Evolutionary conservation across 139 green algal genomes (phyloP).

Genomic region (Chlamydomonas eustigma): DNA sequence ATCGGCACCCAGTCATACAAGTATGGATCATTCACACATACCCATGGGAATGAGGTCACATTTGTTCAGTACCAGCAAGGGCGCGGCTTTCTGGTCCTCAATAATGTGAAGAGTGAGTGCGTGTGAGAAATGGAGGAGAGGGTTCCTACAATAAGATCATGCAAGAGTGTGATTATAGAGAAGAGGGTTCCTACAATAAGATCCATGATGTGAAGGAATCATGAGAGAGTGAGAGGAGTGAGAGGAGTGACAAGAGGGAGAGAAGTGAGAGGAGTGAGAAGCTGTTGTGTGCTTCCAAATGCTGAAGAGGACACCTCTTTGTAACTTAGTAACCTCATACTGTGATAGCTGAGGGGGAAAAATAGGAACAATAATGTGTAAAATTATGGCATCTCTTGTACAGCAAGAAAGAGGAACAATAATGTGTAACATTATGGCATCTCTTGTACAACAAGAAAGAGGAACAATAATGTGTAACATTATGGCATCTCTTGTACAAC

Average conservation of each 20-base stretch:
- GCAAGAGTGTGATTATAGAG: neutral
- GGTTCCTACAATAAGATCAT: constrained; percentile 21
- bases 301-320: too few relatives aligned
- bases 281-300: too few relatives aligned
- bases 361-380: too few relatives aligned
- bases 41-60: constrained; percentile 47
- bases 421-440: too few relatives aligned
- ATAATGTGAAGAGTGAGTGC: constrained; percentile 32
- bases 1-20: too few relatives aligned
- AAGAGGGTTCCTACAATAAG: neutral
- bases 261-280: neutral
- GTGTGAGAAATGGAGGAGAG: constrained; percentile 42
- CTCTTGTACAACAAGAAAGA: too few relatives aligned
- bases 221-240: neutral
- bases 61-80: constrained; percentile 70
- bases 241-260: neutral
- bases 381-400: too few relatives aligned
- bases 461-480: too few relatives aligned
- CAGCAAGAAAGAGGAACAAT: too few relatives aligned
- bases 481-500: too few relatives aligned
- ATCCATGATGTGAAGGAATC: neutral
- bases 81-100: constrained; percentile 24
- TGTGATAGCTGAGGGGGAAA: too few relatives aligned
- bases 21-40: neutral
- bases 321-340: too few relatives aligned